A percentile compares a stretch with the other conserved stretches of the same genome.
Evolutionary conservation across 2,329 filamentous ascomycete species (phyloP).

Genomic region (Podosphaera leucotricha): DNA sequence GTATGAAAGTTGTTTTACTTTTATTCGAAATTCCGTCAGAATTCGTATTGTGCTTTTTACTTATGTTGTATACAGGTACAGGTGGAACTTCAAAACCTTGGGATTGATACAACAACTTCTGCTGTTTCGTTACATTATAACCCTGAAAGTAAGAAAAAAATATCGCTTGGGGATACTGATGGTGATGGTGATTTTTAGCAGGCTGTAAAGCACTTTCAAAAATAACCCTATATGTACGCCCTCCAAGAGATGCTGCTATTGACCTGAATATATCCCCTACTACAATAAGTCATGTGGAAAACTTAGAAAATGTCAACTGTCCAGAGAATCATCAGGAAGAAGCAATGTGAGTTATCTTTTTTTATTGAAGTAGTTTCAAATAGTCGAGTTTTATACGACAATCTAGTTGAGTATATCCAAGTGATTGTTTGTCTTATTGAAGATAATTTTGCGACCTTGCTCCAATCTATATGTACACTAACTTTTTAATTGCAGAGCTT

Average conservation of each 20-base stretch:
- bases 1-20: conserved; percentile 20
- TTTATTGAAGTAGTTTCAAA: no score
- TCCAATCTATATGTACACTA: not conserved
- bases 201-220: conserved; percentile 36
- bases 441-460: not conserved
- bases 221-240: conserved; percentile 44
- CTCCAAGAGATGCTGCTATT: conserved; percentile 40
- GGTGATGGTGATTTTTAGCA: not conserved
- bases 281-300: not conserved
- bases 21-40: not conserved
- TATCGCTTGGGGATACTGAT: not conserved
- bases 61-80: conserved; percentile 13
- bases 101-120: conserved; percentile 37
- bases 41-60: not conserved
- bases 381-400: no score
- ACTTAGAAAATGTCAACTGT: not conserved
- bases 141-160: conserved; percentile 22
- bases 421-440: not conserved
- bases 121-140: conserved; percentile 26
- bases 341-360: not conserved
- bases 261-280: conserved; percentile 25
- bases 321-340: not conserved
- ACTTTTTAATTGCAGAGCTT: not conserved
- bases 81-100: conserved; percentile 43
- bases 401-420: no score